Percentiles rank a stretch among this genome's conserved stretches.
Evolutionary conservation across 208 protist species (phyloP).

Genomic region (Naegleria gruberi): DNA sequence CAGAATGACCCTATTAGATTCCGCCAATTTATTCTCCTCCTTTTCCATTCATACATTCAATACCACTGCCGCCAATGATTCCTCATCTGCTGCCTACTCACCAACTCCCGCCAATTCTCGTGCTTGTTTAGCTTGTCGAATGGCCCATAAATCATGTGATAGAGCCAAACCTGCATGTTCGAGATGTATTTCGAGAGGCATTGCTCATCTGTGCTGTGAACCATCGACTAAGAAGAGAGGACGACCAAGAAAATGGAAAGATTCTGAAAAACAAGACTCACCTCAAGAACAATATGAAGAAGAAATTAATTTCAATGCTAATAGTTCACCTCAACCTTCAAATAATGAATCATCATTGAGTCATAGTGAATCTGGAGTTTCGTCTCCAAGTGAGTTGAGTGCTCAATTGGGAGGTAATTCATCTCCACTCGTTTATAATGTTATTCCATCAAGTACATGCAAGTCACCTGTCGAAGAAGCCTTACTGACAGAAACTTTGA

Average conservation of each 20-base stretch:
- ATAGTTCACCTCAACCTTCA: background rate
- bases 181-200: background rate
- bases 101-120: too few species aligned
- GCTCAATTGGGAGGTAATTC: too few species aligned
- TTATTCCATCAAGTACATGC: too few species aligned
- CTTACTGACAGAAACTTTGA: too few species aligned
- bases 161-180: background rate
- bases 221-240: background rate
- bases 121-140: background rate
- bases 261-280: background rate
- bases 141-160: background rate
- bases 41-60: background rate
- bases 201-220: background rate
- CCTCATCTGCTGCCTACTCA: background rate
- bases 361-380: too few species aligned
- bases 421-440: too few species aligned
- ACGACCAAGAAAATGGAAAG: background rate
- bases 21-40: too few species aligned
- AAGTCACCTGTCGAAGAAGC: too few species aligned
- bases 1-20: too few species aligned
- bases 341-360: too few species aligned
- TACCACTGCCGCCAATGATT: background rate
- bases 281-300: background rate
- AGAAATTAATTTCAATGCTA: background rate
- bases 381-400: too few species aligned